These are phyloP conservation scores for Yamadazyma sp. DNA, from an alignment of 1,139 yeast genomes.

Conservation along the genomic window DNA sequence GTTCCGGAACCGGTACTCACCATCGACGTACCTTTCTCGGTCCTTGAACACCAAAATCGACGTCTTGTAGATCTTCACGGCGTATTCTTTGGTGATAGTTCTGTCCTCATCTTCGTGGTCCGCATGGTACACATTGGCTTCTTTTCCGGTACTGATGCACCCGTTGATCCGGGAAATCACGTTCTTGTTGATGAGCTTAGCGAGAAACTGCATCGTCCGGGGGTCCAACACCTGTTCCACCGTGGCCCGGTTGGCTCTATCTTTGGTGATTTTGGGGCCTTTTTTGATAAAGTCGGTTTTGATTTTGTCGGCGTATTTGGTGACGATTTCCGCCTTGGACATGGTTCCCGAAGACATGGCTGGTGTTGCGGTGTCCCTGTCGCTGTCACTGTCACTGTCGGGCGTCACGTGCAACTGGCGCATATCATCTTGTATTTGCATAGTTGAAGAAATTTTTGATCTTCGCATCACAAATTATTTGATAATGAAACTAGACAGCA, in stretches of 20 bases:
- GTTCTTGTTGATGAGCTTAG: constrained; percentile 80
- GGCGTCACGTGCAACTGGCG: neutral
- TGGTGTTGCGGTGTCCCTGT: constrained; percentile 10
- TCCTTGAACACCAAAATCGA: constrained; percentile 95
- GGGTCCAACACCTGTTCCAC: constrained; percentile 97
- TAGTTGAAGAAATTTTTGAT: constrained; percentile 1
- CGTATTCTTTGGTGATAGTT: constrained; percentile 54
- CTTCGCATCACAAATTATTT: constrained; percentile 3
- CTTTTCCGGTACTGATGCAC: constrained; percentile 95
- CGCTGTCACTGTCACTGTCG: constrained; percentile 4
- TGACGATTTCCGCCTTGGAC: constrained; percentile 61
- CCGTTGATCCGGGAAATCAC: constrained; percentile 85
- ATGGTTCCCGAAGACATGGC: neutral
- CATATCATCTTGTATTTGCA: constrained; percentile 1
- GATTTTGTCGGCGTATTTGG: constrained; percentile 62
- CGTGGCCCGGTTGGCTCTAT: constrained; percentile 92
- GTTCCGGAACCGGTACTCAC: constrained; percentile 90
- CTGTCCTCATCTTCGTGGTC: constrained; percentile 57
- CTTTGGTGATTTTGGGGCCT: constrained; percentile 62
- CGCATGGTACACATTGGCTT: constrained; percentile 96
- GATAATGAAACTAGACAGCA: constrained; percentile 2
- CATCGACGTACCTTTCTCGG: constrained; percentile 92
- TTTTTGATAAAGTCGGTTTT: constrained; percentile 61
- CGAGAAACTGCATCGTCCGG: constrained; percentile 79
- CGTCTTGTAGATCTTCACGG: constrained; percentile 93